phyloP scores from a whole-genome alignment of 371 early-diverging fungal species.

The Mortierella sp. region DNA sequence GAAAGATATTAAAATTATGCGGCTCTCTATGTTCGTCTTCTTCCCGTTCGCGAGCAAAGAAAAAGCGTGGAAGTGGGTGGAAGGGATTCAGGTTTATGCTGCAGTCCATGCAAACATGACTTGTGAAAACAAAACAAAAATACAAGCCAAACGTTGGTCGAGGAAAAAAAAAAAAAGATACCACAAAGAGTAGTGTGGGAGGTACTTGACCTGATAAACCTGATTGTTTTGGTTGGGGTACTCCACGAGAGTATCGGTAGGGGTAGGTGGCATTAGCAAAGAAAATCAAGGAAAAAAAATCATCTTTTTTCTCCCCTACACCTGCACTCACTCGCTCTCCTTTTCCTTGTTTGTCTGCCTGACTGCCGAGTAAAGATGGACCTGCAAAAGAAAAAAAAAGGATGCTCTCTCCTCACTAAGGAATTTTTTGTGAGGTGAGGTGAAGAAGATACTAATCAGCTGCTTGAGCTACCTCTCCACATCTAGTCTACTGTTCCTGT shows the following conservation, averaged over 20 bases:
- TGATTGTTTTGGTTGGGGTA: too few species aligned
- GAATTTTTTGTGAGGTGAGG: neutral
- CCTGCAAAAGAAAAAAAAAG: neutral
- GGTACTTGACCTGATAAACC: too few species aligned
- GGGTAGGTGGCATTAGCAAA: neutral
- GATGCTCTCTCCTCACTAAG: neutral
- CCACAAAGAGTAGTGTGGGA: too few species aligned
- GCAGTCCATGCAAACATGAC: too few species aligned
- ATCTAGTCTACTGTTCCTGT: neutral
- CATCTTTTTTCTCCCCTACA: neutral
- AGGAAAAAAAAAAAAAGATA: too few species aligned
- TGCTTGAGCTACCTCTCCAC: conserved; percentile 3
- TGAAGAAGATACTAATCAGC: conserved; percentile 1
- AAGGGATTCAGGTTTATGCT: too few species aligned
- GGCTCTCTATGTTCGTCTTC: neutral
- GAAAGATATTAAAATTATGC: conserved; percentile 4
- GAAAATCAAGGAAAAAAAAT: too few species aligned
- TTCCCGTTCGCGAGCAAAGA: neutral
- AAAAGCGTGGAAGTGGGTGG: neutral
- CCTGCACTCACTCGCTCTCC: neutral
- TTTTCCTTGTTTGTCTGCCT: neutral
- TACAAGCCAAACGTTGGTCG: too few species aligned
- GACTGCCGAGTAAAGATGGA: neutral
- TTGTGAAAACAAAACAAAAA: too few species aligned
- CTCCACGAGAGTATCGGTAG: too few species aligned